A percentile compares a stretch with the other conserved stretches of the same genome.
Evolutionary conservation across 768 basidiomycete species (phyloP).

Genomic region (Trametes punicea): DNA sequence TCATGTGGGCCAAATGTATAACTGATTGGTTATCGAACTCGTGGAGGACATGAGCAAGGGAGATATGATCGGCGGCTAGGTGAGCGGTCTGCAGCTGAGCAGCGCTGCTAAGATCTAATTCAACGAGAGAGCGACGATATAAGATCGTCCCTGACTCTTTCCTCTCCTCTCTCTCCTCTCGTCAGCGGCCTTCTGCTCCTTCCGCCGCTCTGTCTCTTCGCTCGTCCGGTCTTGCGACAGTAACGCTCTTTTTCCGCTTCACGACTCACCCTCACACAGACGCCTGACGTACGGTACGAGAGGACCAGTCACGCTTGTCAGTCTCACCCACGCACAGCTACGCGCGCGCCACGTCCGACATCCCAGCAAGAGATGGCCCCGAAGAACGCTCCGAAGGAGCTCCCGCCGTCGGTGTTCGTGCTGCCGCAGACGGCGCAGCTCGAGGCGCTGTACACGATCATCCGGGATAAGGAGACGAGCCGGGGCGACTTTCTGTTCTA

Average conservation of each 20-base stretch:
- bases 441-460: conserved; percentile 93
- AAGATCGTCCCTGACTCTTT: not conserved
- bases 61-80: conserved; percentile 3
- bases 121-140: too few relatives aligned
- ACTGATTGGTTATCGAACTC: not conserved
- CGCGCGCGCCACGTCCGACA: not conserved
- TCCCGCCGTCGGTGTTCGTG: conserved; percentile 84
- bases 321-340: not conserved
- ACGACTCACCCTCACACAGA: not conserved
- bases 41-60: not conserved
- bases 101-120: not conserved
- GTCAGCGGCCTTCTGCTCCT: not conserved
- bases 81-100: not conserved
- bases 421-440: conserved; percentile 90
- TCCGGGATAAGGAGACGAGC: conserved; percentile 81
- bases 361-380: conserved; percentile 17
- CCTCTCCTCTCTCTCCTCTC: not conserved
- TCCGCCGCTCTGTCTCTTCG: not conserved
- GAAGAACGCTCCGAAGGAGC: conserved; percentile 31
- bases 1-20: not conserved
- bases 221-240: not conserved
- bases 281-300: not conserved
- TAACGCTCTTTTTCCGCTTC: not conserved
- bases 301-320: not conserved
- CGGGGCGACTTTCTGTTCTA: conserved; percentile 97